Base-by-base conservation (phyloP, 495 filamentous ascomycete species). In the Penicillium argentinense region DNA sequence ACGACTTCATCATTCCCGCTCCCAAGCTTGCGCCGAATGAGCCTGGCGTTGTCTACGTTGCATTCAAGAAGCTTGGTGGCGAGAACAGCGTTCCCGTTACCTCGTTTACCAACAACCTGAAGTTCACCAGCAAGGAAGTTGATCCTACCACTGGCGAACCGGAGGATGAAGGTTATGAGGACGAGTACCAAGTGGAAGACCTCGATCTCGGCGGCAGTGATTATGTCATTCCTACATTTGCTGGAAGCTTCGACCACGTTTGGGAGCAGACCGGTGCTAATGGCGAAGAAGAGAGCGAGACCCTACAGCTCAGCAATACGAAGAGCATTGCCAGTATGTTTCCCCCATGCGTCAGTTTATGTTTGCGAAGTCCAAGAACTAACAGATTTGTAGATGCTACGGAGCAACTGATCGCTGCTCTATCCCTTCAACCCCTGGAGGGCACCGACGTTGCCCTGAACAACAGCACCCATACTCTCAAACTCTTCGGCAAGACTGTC, bases 41-140 rank as follows among this genome's bases (percentile, higher is more conserved):
- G 60, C 87, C 90, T 3, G 93, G 95, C 36, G 91, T 89, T 50
- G 84, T 97, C 17, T 98, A 96, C 60, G 95, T 97, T 34, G 86
- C 89, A 24, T 97, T 97, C 77, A 89, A 87, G 72, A 90, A 92
- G 60, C 66, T 81, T 13, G 80, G 74, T 39, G 88, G 85, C 47
- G 87, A 87, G 51, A 73, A 76, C 38, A 67, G 67, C 21, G 84
- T 93, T 56, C 80, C 89, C 2, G 78, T 85, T 11, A 79, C 83
- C 43, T 87, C 82, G 17, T 96, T 98, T 67, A 91, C 87, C 39
- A 98, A 97, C 68, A 76, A 87, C 38, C 82, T 98, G 42, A 97
- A 95, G 68, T 98, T 98, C 63, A 97, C 91, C 17, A 92, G 85
- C 74, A 96, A 96, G 66, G 93, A 98, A 68, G 95, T 98, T 40